phyloP scores from a whole-genome alignment of 2,329 filamentous ascomycete genomes.

The Emericellopsis atlantica region DNA sequence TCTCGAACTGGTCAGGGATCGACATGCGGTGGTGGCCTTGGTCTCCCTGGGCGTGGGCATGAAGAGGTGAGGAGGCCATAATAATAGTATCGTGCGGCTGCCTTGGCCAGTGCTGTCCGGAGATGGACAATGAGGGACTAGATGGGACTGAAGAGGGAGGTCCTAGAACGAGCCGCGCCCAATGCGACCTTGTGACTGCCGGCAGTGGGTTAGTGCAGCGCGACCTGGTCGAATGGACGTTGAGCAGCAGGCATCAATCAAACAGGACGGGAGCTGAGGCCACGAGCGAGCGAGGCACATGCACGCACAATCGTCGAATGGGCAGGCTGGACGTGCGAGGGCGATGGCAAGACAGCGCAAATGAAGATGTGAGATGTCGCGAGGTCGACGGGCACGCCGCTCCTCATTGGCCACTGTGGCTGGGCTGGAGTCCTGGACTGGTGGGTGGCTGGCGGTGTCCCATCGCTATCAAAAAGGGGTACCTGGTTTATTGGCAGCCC shows the following conservation, averaged over 20 bases:
- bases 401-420: no score
- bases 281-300: background rate
- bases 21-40: background rate
- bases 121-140: no score
- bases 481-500: background rate
- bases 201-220: background rate
- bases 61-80: background rate
- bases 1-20: conserved; percentile 6
- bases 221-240: background rate
- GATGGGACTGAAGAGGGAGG: no score
- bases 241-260: no score
- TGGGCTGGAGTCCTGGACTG: no score
- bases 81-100: no score
- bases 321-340: background rate
- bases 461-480: background rate
- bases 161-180: no score
- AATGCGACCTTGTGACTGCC: conserved; percentile 1
- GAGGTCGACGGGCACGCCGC: background rate
- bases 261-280: background rate
- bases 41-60: background rate
- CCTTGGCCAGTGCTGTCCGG: no score
- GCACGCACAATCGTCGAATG: background rate
- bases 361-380: background rate
- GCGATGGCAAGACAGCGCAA: background rate
- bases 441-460: no score